Conservation (phyloP, 495 filamentous ascomycete genomes). For the Neurospora tetraspora region DNA sequence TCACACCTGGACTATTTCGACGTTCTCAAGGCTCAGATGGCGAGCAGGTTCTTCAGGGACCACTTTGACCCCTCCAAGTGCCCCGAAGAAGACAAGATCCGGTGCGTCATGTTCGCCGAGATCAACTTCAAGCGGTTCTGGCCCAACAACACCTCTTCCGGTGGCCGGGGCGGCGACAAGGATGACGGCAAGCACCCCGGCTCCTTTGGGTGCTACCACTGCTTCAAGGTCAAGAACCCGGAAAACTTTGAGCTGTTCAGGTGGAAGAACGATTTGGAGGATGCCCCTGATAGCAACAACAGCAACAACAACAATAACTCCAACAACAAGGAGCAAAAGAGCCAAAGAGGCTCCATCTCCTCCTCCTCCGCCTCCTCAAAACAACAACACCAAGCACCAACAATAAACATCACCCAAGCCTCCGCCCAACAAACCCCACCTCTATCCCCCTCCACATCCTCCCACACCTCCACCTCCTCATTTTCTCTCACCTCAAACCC, state of each 20-base stretch:
- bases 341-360: neutral
- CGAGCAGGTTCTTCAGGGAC: slow-evolving; percentile 6
- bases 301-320: neutral
- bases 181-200: slow-evolving; percentile 1
- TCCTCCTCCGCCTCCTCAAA: neutral
- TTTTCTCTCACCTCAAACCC: slow-evolving; percentile 14
- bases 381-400: neutral
- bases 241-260: slow-evolving; percentile 18
- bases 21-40: neutral
- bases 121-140: slow-evolving; percentile 10
- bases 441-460: slow-evolving; percentile 6
- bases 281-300: neutral
- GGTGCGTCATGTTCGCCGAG: slow-evolving; percentile 13
- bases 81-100: slow-evolving; percentile 9
- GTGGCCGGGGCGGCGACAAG: neutral
- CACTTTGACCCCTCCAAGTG: slow-evolving; percentile 8
- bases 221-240: slow-evolving; percentile 10
- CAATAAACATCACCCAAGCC: neutral
- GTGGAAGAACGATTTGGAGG: slow-evolving; percentile 5
- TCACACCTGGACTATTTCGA: slow-evolving; percentile 10
- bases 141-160: neutral
- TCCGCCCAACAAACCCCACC: neutral
- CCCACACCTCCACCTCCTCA: slow-evolving; percentile 17
- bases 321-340: neutral
- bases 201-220: slow-evolving; percentile 22